Evolutionary conservation across 768 basidiomycete species (phyloP), one percentile per base, ranked within the genome.

Genomic region (Russula griseocarnosa): DNA sequence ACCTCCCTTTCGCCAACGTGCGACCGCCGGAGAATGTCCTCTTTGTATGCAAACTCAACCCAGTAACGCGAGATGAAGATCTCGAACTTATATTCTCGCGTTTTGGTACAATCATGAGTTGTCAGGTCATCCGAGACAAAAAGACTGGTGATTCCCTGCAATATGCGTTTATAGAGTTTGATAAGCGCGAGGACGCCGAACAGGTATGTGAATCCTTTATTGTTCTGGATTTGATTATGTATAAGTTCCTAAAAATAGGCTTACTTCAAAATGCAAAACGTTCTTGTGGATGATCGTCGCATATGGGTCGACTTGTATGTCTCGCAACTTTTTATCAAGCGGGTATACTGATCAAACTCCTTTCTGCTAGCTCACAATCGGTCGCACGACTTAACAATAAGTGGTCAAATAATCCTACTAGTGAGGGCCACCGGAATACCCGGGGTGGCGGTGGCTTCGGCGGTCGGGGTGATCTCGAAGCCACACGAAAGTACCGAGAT

Each of bases 191-290:
- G 66, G 90, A 94, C 42, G 94, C 96, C 9, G 96, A 99, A 75
- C 89, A 94, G 85, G 93, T 92, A 67, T 63, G 82, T 70, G 22
- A 7, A 28, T 24, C 24, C 11, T 36, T 11, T 24, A n/a, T 46
- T 40, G 44, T 22, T 46, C 18, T 9, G 4, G 1, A 44, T 46
- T n/a, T 40, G 38, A 6, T 34, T 32, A 32, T 55, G 50, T 32
- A 26, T 40, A 30, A 14, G 18, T 38, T 5, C 30, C n/a, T 22
- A 3, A 47, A 10, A 57, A 28, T 67, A 94, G 90, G 97, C 93
- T 10, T 99, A 98, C 75, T 95, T 98, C 78, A 99, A 98, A 75
- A 99, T 99, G 97, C 97, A 98, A 73, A 98, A 98, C 70, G 97
- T 98, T 0, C 79, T 99, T 13, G 90, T 99, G 14, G 97, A 99